phyloP scores from a whole-genome alignment of 345 rosid genomes.

The Cardamine occulta region DNA sequence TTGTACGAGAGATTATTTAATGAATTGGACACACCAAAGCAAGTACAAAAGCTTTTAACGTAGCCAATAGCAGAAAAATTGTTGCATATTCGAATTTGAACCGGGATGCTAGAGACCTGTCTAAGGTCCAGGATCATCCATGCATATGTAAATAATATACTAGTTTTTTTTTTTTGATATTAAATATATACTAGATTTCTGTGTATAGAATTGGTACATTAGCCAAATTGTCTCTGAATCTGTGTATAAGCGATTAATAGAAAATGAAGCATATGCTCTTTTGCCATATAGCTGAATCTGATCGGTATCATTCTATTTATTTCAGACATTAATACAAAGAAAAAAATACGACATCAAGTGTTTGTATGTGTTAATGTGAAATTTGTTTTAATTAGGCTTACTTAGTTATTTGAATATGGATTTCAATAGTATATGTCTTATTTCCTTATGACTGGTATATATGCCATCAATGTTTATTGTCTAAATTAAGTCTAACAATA shows the following conservation, averaged over 20 bases:
- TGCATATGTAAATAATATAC: neutral
- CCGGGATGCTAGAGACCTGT: neutral
- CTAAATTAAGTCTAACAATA: too few species aligned
- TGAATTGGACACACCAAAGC: constrained; percentile 53
- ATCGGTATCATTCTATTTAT: neutral
- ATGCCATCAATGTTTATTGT: too few species aligned
- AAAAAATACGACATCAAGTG: neutral
- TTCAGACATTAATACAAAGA: neutral
- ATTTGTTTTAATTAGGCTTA: too few species aligned
- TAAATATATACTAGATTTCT: neutral
- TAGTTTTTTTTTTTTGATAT: neutral
- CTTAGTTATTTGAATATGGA: too few species aligned
- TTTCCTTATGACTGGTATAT: too few species aligned
- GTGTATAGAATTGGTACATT: neutral
- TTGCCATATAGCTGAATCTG: neutral
- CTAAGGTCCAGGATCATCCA: neutral
- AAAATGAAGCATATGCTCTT: neutral
- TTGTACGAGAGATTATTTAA: constrained; percentile 62
- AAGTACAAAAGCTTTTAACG: constrained; percentile 15
- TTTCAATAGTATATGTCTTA: too few species aligned
- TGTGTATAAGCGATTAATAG: neutral
- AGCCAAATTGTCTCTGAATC: neutral
- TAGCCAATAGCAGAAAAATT: constrained; percentile 6
- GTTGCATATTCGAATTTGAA: neutral
- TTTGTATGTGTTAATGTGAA: neutral